These are phyloP conservation scores for Debaryomycetaceae sp. DNA, from an alignment of 1,139 yeast genomes.

Conservation along the genomic window DNA sequence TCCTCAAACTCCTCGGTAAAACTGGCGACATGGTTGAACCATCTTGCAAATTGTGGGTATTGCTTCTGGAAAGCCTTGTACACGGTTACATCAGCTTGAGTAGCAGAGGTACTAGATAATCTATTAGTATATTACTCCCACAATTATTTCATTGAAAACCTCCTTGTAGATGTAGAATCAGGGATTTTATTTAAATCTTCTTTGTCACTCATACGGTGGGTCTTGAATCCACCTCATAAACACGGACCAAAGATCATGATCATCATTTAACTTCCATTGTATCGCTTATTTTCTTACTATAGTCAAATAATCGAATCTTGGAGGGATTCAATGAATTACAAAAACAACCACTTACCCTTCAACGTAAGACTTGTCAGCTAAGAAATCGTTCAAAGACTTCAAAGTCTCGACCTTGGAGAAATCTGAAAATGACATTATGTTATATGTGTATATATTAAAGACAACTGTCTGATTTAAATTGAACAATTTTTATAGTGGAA, in stretches of 20 bases:
- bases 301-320: neutral
- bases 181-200: constrained; percentile 48
- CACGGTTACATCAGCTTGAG: constrained; percentile 96
- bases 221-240: constrained; percentile 91
- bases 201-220: constrained; percentile 89
- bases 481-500: constrained; percentile 3
- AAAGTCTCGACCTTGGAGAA: constrained; percentile 80
- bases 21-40: constrained; percentile 97
- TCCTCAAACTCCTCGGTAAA: constrained; percentile 77
- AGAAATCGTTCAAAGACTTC: constrained; percentile 79
- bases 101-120: constrained; percentile 62
- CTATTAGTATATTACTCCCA: constrained; percentile 21
- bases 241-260: constrained; percentile 87
- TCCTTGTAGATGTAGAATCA: constrained; percentile 16
- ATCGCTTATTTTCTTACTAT: neutral
- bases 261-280: constrained; percentile 46
- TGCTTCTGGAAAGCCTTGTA: constrained; percentile 92
- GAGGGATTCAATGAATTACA: neutral
- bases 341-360: constrained; percentile 72
- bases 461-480: neutral
- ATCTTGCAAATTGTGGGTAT: constrained; percentile 94
- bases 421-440: constrained; percentile 68
- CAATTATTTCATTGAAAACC: constrained; percentile 1
- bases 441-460: neutral
- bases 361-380: constrained; percentile 89